Conservation (phyloP, 495 filamentous ascomycete genomes). For the Sabuloglossum arenarium region DNA sequence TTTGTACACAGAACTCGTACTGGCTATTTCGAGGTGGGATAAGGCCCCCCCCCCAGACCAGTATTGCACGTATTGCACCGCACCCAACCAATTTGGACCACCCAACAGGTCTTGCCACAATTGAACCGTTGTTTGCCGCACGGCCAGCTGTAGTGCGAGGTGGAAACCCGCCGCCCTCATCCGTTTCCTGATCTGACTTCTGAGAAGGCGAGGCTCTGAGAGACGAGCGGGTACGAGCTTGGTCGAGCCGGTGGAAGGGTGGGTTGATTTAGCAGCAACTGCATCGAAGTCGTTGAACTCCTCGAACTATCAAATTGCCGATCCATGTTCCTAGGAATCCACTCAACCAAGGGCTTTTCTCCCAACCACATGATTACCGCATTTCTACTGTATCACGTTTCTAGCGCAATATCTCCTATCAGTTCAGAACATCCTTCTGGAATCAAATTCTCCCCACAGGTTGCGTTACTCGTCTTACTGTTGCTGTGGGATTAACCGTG, state of each 20-base stretch:
- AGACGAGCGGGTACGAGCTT: neutral
- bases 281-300: neutral
- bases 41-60: neutral
- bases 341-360: neutral
- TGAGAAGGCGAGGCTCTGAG: neutral
- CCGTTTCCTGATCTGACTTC: neutral
- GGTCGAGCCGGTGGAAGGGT: neutral
- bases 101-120: neutral
- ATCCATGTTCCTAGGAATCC: neutral
- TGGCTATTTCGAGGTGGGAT: neutral
- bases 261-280: neutral
- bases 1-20: neutral
- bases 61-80: neutral
- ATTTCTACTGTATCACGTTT: neutral
- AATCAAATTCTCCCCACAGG: neutral
- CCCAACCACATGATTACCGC: neutral
- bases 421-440: neutral
- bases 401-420: neutral
- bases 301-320: neutral
- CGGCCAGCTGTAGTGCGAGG: neutral
- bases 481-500: neutral
- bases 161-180: neutral
- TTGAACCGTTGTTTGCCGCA: constrained; percentile 1
- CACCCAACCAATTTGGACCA: neutral
- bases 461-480: neutral